Conservation (phyloP, 2,329 filamentous ascomycete species). For the Colletotrichum horii region DNA sequence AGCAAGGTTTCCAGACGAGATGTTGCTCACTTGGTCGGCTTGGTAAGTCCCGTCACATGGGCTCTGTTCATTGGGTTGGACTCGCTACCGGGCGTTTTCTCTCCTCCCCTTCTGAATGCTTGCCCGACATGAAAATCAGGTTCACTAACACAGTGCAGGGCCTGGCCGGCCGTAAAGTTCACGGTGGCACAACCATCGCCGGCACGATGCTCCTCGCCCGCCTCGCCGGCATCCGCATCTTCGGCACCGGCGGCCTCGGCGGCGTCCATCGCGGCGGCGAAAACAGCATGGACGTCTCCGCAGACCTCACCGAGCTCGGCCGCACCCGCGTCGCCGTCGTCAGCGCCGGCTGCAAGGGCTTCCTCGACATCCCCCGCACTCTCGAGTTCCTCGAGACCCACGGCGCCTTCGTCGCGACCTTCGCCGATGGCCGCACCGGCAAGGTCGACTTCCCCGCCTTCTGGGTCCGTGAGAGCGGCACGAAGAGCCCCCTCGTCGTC, state of each 20-base stretch:
- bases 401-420: constrained; percentile 85
- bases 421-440: constrained; percentile 78
- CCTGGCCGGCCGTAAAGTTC: constrained; percentile 68
- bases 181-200: constrained; percentile 92
- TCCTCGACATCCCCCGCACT: constrained; percentile 89
- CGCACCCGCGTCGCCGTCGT: constrained; percentile 88
- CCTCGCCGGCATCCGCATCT: constrained; percentile 86
- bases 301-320: constrained; percentile 92
- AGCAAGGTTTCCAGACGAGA: constrained; percentile 89
- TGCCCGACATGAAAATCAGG: background rate
- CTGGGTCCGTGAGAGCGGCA: constrained; percentile 86
- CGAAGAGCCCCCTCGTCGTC: constrained; percentile 78
- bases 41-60: constrained; percentile 56
- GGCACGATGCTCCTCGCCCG: constrained; percentile 91
- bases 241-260: constrained; percentile 92
- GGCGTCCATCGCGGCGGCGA: constrained; percentile 93
- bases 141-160: constrained; percentile 47
- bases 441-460: constrained; percentile 89
- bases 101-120: no score
- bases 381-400: constrained; percentile 78
- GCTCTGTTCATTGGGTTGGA: background rate
- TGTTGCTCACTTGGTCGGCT: constrained; percentile 79
- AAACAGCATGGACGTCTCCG: constrained; percentile 88
- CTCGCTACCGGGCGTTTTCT: background rate
- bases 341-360: constrained; percentile 92